Evolutionary conservation across 1,284 basidiomycete genomes (phyloP), one percentile per base, ranked within the genome.

Genomic region (Inonotus obliquus): DNA sequence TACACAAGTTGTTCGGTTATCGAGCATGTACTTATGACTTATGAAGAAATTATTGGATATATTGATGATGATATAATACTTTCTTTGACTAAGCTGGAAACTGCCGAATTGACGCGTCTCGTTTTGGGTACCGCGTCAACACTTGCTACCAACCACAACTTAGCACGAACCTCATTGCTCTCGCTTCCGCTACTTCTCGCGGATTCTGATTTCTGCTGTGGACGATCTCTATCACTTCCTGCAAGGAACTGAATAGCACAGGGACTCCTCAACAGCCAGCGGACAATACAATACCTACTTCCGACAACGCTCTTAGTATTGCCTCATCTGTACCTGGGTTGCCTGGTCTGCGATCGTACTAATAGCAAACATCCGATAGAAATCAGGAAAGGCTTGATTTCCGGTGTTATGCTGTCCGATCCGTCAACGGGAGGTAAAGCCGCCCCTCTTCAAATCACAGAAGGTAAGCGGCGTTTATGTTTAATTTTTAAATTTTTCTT

Each of bases 391-490:
- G 32, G 9, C 32, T 32, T 9, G 32, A 9, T n/a, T 52, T 35
- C 7, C n/a, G 32, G 41, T 45, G 21, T 29, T 35, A 62, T 62
- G 61, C 49, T 48, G 13, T 48, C 63, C 54, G 66, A 67, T 23
- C 23, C 59, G 44, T 66, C 73, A 54, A 69, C 67, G 48, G 65
- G 63, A 39, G 67, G 66, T 21, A 73, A 69, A 59, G 41, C 19
- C 5, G 67, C 72, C 53, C 72, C 72, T 1, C 66, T 76, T 35
- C 70, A 74, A 55, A 74, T 74, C 25, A 79, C 77, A 41, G 77
- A 79, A 75, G 77, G 77, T 78, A 63, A 54, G 68, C 57, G 38
- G 32, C n/a, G n/a, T n/a, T n/a, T n/a, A n/a, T n/a, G n/a, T n/a
- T n/a, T n/a, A n/a, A 4, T 37, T 14, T 49, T 39, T 37, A 44